Conservation (phyloP, 371 early-diverging fungal genomes). For the Aphelidium insulamus region DNA sequence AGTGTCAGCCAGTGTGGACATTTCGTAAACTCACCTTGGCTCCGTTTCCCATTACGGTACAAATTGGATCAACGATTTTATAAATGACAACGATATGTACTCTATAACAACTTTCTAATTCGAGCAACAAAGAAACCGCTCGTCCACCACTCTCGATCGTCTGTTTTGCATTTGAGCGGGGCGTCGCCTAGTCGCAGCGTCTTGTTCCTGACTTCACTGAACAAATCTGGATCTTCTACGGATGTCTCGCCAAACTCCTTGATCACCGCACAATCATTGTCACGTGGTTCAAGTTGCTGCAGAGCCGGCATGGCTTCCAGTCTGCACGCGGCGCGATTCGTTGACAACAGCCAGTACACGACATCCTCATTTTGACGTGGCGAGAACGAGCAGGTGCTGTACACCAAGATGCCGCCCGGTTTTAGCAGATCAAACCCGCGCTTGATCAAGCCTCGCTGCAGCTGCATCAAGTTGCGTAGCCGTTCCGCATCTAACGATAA, state of each 20-base stretch:
- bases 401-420: slow-evolving; percentile 52
- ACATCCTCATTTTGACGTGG: slow-evolving; percentile 60
- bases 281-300: slow-evolving; percentile 3
- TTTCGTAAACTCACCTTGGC: too few relatives aligned
- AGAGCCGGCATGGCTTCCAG: slow-evolving; percentile 21
- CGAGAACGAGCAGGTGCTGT: slow-evolving; percentile 64
- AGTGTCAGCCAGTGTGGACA: too few relatives aligned
- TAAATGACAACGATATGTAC: too few relatives aligned
- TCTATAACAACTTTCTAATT: too few relatives aligned
- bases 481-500: slow-evolving; percentile 38
- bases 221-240: slow-evolving; percentile 6
- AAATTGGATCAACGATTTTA: too few relatives aligned
- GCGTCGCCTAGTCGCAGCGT: slow-evolving; percentile 8
- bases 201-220: slow-evolving; percentile 8
- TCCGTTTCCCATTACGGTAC: too few relatives aligned
- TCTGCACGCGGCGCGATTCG: slow-evolving; percentile 14
- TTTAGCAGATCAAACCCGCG: slow-evolving; percentile 44
- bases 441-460: slow-evolving; percentile 32
- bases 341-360: slow-evolving; percentile 40
- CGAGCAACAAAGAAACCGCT: slow-evolving; percentile 55
- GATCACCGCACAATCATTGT: slow-evolving; percentile 1
- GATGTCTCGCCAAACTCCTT: slow-evolving; percentile 2
- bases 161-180: slow-evolving; percentile 8
- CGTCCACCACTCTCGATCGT: slow-evolving; percentile 16
- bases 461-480: slow-evolving; percentile 10